phyloP scores from a whole-genome alignment of 2,329 filamentous ascomycete species.

The Aureobasidium musti region DNA sequence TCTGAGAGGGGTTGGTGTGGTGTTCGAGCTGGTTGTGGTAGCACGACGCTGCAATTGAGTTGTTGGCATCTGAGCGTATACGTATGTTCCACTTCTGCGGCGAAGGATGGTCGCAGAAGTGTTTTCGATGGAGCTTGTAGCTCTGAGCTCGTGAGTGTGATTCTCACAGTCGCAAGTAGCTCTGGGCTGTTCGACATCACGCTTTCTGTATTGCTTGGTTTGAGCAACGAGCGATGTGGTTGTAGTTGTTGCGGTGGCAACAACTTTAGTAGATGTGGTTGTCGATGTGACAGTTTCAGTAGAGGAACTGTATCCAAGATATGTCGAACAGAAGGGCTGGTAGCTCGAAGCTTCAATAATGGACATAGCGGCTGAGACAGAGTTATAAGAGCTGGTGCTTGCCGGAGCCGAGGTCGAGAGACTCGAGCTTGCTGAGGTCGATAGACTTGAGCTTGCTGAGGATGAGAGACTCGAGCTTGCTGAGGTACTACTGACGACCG shows the following conservation, averaged over 20 bases:
- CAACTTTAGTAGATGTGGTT: constrained; percentile 15
- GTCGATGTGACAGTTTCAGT: constrained; percentile 25
- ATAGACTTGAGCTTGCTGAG: too few species aligned
- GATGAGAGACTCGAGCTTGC: not conserved
- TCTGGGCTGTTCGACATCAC: constrained; percentile 22
- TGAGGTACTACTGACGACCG: constrained; percentile 2
- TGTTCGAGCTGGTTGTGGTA: constrained; percentile 8
- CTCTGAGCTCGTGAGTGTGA: not conserved
- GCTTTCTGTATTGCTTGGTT: constrained; percentile 28
- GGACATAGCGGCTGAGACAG: constrained; percentile 16
- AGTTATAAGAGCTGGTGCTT: constrained; percentile 22
- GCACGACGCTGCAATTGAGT: constrained; percentile 27
- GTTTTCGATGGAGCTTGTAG: constrained; percentile 16
- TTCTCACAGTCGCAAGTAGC: constrained; percentile 27
- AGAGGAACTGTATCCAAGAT: constrained; percentile 30
- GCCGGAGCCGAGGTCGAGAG: not conserved
- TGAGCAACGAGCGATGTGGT: constrained; percentile 6
- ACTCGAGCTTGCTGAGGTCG: not conserved
- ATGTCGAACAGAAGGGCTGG: constrained; percentile 33
- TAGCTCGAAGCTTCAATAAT: constrained; percentile 28
- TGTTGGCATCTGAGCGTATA: constrained; percentile 9
- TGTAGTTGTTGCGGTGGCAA: constrained; percentile 25
- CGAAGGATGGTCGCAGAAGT: constrained; percentile 25
- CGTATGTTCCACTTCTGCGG: constrained; percentile 17
- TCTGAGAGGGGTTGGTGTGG: constrained; percentile 24